Conservation (phyloP, 176 grass and related monocot genomes). For the Aegilops sharonensis region DNA sequence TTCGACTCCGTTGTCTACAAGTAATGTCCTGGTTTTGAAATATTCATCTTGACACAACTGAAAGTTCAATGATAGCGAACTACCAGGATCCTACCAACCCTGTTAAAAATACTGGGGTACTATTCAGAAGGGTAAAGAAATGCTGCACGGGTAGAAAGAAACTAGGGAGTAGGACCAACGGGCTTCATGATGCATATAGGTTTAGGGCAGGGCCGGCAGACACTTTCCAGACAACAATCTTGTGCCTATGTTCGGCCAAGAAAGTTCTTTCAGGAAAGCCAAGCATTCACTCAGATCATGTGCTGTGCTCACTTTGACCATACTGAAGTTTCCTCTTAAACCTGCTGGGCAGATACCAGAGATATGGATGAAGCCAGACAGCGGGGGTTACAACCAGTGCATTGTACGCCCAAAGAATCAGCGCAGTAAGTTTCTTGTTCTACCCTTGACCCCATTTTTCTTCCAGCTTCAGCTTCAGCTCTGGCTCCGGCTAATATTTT, state of each 20-base stretch:
- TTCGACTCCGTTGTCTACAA: background rate
- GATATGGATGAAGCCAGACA: slow-evolving; percentile 67
- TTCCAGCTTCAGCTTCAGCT: background rate
- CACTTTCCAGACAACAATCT: slow-evolving; percentile 3
- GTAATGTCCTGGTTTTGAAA: background rate
- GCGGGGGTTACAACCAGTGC: slow-evolving; percentile 51
- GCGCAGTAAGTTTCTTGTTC: slow-evolving; percentile 35
- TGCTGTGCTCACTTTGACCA: background rate
- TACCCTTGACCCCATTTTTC: background rate
- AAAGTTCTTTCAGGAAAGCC: slow-evolving; percentile 1
- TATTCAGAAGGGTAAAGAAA: background rate
- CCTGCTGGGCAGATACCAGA: slow-evolving; percentile 50
- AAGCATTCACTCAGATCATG: slow-evolving; percentile 23
- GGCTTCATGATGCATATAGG: background rate
- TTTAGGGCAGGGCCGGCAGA: slow-evolving; percentile 19
- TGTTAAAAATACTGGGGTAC: background rate
- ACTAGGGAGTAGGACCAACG: background rate
- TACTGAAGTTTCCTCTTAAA: slow-evolving; percentile 26
- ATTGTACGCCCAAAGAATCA: slow-evolving; percentile 46
- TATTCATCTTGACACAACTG: background rate
- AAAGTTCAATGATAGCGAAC: background rate
- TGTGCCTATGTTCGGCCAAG: slow-evolving; percentile 18
- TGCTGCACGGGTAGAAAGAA: background rate
- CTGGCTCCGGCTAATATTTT: background rate
- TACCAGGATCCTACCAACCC: background rate